Base-by-base conservation (phyloP, 768 basidiomycete genomes). In the Tylopilus rubrobrunneus region DNA sequence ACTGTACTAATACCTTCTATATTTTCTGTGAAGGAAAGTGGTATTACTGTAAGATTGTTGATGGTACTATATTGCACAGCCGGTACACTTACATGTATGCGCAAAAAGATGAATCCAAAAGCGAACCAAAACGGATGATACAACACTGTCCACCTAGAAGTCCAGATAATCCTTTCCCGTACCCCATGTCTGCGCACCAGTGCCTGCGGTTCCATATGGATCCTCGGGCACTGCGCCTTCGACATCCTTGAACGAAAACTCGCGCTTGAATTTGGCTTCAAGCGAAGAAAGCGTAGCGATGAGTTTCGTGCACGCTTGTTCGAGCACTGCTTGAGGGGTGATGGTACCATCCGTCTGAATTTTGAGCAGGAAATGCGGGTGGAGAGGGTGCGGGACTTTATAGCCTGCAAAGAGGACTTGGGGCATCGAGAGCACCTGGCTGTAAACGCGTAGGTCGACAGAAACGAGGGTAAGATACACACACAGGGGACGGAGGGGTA, bases 301-400 rank as follows among this genome's bases (percentile, higher is more conserved):
- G 53, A 98, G 81, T 61, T 85, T 83, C 41, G 78, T 84, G 67
- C 90, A 91, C 0, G 94, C 92, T 53, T 86, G 79, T 64, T 95
- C 89, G 25, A 98, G 81, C 19, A 87, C 84, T 21, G 80, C 82
- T 59, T 91, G 81, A 1, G 96, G 93, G 17, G 94, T 89, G 44
- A 85, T 72, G 1, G 83, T 77, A 23, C 93, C 92, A 70, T 98
- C 93, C 2, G 95, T 98, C 73, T 98, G 97, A 51, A 98, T 83
- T 71, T 97, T 98, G 71, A 99, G 83, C 53, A 91, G 78, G 73
- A 98, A 96, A 69, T 94, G 82, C 8, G 95, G 93, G 58, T 97
- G 92, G 21, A 96, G 83, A 1, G 97, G 96, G 64, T 98, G 97
- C 0, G 96, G 96, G 37, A 94, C 92, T 75, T 95, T 93, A 84